Base-by-base conservation (phyloP, 176 grass and related monocot genomes). In the Hyparrhenia diplandra region DNA sequence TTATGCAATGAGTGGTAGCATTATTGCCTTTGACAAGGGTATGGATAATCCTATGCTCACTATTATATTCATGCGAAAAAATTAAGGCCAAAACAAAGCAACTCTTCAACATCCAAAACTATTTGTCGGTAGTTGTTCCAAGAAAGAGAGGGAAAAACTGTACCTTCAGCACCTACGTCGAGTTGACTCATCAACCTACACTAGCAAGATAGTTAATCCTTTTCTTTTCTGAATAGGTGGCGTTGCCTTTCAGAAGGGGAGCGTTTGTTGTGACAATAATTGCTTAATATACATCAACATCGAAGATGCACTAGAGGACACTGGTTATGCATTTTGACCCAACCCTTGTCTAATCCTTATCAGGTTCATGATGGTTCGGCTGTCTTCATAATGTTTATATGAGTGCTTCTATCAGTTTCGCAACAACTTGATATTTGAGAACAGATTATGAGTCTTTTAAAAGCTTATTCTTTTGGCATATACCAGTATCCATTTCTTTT, bases 131-230 rank as follows among this genome's bases (percentile, higher is more conserved):
- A 47, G 18, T 25, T 45, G 66, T 46, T 27, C 29, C 12, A 5
- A 21, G 17, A 52, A 37, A 23, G 52, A n/a, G 49, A 47, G 70
- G 67, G 60, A 27, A n/a, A n/a, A 67, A 24, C 21, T 21, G 55
- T 45, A 64, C 10, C 20, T 46, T 78, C 75, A 47, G 74, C n/a
- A 43, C 68, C 76, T 28, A 46, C 27, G 28, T 61, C 18, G 52
- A 49, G 51, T 37, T 62, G 78, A 82, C 64, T 16, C 28, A 10
- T 46, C 78, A 82, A 36, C 40, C n/a, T 59, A 82, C 60, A 52
- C 14, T 49, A 83, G 25, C 12, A 73, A 23, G 60, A 60, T 20
- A 37, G 68, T 79, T 79, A 68, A 76, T 46, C 75, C 60, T 9
- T 64, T 87, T 57, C 58, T 73, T 88, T 72, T 66, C 13, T 13